A percentile compares a stretch with the other conserved stretches of the same genome.
Evolutionary conservation across 2,329 filamentous ascomycete genomes (phyloP).

Genomic region (Ophiocordyceps camponoti-floridani): DNA sequence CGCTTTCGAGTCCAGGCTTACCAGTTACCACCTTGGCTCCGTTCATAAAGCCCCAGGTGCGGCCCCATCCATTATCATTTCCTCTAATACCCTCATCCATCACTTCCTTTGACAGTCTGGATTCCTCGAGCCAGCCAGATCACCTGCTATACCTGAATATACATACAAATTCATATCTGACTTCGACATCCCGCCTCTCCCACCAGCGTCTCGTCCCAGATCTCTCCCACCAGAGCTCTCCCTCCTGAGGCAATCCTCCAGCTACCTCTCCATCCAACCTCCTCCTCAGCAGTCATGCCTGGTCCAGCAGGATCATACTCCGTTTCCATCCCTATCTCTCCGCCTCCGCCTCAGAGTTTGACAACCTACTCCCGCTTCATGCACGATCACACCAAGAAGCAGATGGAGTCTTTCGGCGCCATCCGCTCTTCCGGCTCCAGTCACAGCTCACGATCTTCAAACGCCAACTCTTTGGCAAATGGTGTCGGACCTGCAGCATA

Average conservation of each 20-base stretch:
- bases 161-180: too few species aligned
- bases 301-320: constrained; percentile 20
- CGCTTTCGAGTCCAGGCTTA: too few species aligned
- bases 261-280: background rate
- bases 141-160: too few species aligned
- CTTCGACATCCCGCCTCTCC: too few species aligned
- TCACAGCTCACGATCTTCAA: constrained; percentile 5
- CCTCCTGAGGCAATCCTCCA: background rate
- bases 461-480: constrained; percentile 9
- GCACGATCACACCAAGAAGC: constrained; percentile 46
- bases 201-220: too few species aligned
- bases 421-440: constrained; percentile 6
- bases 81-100: too few species aligned
- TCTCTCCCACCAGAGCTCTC: too few species aligned
- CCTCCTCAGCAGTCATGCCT: constrained; percentile 15
- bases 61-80: background rate
- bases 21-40: background rate
- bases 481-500: constrained; percentile 9
- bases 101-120: too few species aligned
- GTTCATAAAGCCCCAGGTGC: background rate
- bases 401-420: constrained; percentile 37
- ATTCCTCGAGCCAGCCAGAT: too few species aligned
- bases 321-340: constrained; percentile 17
- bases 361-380: constrained; percentile 41
- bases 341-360: constrained; percentile 25